Evolutionary conservation across 2,329 filamentous ascomycete genomes (phyloP), one percentile per base, ranked within the genome.

Genomic region (Botrytis tulipae): DNA sequence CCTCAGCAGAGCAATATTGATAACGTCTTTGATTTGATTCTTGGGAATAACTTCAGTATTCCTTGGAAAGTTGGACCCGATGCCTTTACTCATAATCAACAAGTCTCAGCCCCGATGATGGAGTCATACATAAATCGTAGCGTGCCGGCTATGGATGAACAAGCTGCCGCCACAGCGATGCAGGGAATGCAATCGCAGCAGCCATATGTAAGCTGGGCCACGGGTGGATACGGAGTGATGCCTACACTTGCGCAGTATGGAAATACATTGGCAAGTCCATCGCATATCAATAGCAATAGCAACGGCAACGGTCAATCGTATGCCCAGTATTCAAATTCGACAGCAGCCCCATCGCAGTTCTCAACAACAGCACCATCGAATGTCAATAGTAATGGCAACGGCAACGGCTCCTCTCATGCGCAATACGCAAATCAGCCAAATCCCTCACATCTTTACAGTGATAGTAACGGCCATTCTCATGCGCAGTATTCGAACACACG

Each of bases 21-120:
- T 7, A 65, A 72, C n/a, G 22, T 72, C 16, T n/a, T 68, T 44
- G 62, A 72, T 37, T 68, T 48, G 7, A 60, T 54, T n/a, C 25
- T 68, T 29, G 62, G 70, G 4, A n/a, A 37, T 22, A 22, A 60
- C 18, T 20, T 72, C 20, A 54, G 59, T 29, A 29, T 67, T 2
- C 61, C 51, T 25, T 72, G 61, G 62, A 72, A 48, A 40, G 40
- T 68, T 37, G 61, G 32, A n/a, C 46, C 60, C n/a, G 70, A 71
- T 35, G 4, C 12, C 16, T 71, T 71, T 32, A 32, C 25, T 14
- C 48, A 54, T 40, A 29, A n/a, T 1, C 70, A 46, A 40, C 37
- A 57, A 18, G 70, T 71, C 22, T 66, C 46, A 3, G 35, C 46
- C 18, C n/a, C 70, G 12, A 66, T 71, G 60, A 66, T 66, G 1